These are phyloP conservation scores for Dryas drummondii DNA, from an alignment of 306 rosid species.

Conservation along the genomic window DNA sequence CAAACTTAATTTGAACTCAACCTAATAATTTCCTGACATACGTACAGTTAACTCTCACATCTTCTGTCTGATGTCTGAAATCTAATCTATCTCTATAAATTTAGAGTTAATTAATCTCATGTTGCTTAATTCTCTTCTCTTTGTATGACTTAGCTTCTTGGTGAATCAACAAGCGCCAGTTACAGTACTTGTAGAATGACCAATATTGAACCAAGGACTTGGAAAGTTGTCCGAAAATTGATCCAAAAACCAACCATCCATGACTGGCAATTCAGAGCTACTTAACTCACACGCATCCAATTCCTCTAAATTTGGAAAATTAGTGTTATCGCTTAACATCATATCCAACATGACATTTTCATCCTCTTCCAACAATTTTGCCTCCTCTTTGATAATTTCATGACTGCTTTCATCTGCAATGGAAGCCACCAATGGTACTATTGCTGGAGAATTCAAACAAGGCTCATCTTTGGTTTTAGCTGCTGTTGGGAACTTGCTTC, in stretches of 20 bases:
- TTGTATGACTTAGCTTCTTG: background rate
- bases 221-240: conserved; percentile 18
- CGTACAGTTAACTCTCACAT: background rate
- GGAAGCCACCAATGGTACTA: background rate
- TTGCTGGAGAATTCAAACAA: background rate
- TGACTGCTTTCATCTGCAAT: background rate
- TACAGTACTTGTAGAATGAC: conserved; percentile 18
- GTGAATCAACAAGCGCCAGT: conserved; percentile 21
- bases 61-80: background rate
- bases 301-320: conserved; percentile 39
- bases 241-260: conserved; percentile 32
- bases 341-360: background rate
- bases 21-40: background rate
- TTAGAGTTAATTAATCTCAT: background rate
- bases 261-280: background rate
- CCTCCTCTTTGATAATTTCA: conserved; percentile 18
- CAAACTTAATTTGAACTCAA: background rate
- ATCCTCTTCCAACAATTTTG: conserved; percentile 15
- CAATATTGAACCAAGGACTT: conserved; percentile 24
- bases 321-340: conserved; percentile 26
- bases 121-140: background rate
- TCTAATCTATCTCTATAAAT: no score
- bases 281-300: background rate
- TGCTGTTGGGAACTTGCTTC: conserved; percentile 35
- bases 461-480: background rate